phyloP scores from a whole-genome alignment of 2,329 filamentous ascomycete species.

The Xylariaceae sp. region DNA sequence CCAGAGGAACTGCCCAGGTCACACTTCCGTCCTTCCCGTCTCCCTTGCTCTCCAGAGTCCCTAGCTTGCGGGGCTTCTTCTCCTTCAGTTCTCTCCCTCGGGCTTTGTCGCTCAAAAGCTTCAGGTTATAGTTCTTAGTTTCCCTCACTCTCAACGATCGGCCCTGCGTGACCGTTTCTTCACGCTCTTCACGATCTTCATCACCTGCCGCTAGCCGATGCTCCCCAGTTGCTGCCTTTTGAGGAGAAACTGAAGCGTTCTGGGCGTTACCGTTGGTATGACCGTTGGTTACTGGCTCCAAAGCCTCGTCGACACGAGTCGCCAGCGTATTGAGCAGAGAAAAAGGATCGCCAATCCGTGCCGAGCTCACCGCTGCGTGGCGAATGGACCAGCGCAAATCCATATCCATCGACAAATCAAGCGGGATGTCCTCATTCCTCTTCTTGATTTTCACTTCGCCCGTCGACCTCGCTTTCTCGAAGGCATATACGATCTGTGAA shows the following conservation, averaged over 20 bases:
- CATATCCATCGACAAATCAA: conserved; percentile 30
- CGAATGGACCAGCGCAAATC: conserved; percentile 32
- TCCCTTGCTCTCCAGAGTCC: conserved; percentile 22
- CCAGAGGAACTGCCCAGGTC: conserved; percentile 43
- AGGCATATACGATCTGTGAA: conserved; percentile 27
- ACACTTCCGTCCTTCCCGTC: conserved; percentile 33
- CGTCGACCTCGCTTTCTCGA: conserved; percentile 29
- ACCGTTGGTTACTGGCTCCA: conserved; percentile 32
- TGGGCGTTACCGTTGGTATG: conserved; percentile 31
- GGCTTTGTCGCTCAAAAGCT: conserved; percentile 53
- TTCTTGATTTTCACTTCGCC: conserved; percentile 28
- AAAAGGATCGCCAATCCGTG: conserved; percentile 33
- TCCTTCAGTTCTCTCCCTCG: conserved; percentile 47
- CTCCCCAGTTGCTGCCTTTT: conserved; percentile 23
- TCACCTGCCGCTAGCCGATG: conserved; percentile 29
- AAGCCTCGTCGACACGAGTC: conserved; percentile 35
- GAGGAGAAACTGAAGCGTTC: conserved; percentile 21
- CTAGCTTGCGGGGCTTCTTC: conserved; percentile 35
- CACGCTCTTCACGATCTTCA: conserved; percentile 44
- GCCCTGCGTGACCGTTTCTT: conserved; percentile 47
- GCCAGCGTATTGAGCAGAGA: conserved; percentile 43
- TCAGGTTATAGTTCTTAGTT: conserved; percentile 55
- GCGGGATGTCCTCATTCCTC: conserved; percentile 22
- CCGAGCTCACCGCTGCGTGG: conserved; percentile 22
- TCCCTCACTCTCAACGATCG: conserved; percentile 46